Evolutionary conservation across 1,284 basidiomycete species (phyloP).

Genomic region (Flammula alnicola): DNA sequence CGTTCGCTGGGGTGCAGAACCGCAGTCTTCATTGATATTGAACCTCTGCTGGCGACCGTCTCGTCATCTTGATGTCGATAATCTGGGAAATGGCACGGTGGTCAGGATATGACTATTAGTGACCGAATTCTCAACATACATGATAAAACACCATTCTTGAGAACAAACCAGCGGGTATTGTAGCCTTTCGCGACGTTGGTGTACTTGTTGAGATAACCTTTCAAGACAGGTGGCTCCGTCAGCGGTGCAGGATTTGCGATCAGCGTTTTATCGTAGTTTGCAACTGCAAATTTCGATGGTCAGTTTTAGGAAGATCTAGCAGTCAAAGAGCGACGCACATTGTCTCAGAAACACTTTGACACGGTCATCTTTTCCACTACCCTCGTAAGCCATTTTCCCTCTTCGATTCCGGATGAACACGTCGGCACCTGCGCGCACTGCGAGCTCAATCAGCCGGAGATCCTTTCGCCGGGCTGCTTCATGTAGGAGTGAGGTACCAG

Average conservation of each 20-base stretch:
- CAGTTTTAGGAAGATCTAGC: not conserved
- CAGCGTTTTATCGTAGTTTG: slow-evolving; percentile 77
- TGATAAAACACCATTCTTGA: slow-evolving; percentile 84
- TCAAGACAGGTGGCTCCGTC: slow-evolving; percentile 67
- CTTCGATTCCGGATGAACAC: slow-evolving; percentile 86
- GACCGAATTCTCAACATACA: slow-evolving; percentile 53
- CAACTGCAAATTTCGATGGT: slow-evolving; percentile 51
- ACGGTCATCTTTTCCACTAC: slow-evolving; percentile 74
- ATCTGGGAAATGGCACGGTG: slow-evolving; percentile 50
- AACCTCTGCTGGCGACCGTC: slow-evolving; percentile 83
- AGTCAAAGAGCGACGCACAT: slow-evolving; percentile 53
- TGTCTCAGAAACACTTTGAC: slow-evolving; percentile 86
- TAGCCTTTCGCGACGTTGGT: slow-evolving; percentile 92
- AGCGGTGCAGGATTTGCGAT: slow-evolving; percentile 49
- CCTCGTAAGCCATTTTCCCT: slow-evolving; percentile 80
- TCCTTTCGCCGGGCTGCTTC: slow-evolving; percentile 89
- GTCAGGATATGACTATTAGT: not conserved
- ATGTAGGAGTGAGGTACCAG: slow-evolving; percentile 83
- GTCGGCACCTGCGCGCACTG: slow-evolving; percentile 86
- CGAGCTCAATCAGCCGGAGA: slow-evolving; percentile 81
- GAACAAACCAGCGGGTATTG: slow-evolving; percentile 93
- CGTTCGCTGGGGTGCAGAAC: slow-evolving; percentile 60
- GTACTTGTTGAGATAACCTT: slow-evolving; percentile 89
- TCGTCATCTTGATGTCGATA: slow-evolving; percentile 95
- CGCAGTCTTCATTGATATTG: slow-evolving; percentile 88